Evolutionary conservation across 2,329 filamentous ascomycete genomes (phyloP).

Genomic region (Calonectria multiphialidica): DNA sequence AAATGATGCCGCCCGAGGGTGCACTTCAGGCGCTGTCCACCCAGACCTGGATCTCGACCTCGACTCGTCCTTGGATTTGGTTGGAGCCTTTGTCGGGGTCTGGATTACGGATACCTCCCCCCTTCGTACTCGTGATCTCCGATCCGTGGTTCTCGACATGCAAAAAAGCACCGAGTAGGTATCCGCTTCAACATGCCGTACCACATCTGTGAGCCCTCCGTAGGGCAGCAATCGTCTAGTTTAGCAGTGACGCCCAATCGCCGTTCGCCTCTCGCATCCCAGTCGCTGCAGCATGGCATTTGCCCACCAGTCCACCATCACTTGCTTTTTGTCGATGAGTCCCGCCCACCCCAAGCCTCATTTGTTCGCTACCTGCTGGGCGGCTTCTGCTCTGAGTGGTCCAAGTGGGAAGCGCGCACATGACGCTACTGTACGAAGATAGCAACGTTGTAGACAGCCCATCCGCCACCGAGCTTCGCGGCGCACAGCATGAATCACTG

Average conservation of each 20-base stretch:
- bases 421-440: constrained; percentile 42
- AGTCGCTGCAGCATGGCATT: constrained; percentile 28
- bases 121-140: constrained; percentile 24
- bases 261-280: constrained; percentile 15
- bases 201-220: constrained; percentile 12
- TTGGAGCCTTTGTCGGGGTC: neutral
- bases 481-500: constrained; percentile 15
- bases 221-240: constrained; percentile 35
- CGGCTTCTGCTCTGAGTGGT: constrained; percentile 32
- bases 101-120: neutral
- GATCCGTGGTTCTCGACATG: constrained; percentile 19
- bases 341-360: constrained; percentile 28
- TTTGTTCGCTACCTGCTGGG: constrained; percentile 31
- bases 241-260: constrained; percentile 32
- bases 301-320: constrained; percentile 27
- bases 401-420: constrained; percentile 29
- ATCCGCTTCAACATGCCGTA: constrained; percentile 6
- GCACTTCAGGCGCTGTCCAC: constrained; percentile 5
- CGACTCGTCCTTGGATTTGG: neutral
- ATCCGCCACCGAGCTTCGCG: constrained; percentile 2
- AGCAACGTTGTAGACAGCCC: constrained; percentile 15
- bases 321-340: constrained; percentile 28
- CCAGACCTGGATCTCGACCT: neutral
- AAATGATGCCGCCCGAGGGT: constrained; percentile 13
- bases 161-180: constrained; percentile 3